These are phyloP conservation scores for Beauveria sp. DNA, from an alignment of 2,329 filamentous ascomycete genomes.

Conservation along the genomic window DNA sequence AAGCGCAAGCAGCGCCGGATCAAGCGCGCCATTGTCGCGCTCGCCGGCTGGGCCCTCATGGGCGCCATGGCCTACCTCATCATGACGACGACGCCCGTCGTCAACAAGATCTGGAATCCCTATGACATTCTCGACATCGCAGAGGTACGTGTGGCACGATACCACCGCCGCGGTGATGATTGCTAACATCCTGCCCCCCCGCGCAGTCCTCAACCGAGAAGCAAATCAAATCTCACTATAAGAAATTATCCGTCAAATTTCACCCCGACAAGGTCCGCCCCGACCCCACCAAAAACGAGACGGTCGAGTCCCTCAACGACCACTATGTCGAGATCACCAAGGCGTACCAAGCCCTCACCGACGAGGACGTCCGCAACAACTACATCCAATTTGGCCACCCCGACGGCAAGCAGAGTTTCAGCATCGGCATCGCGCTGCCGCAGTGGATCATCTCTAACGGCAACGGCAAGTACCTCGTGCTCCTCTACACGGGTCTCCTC, in stretches of 20 bases:
- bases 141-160: conserved; percentile 48
- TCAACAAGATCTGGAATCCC: conserved; percentile 85
- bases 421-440: conserved; percentile 92
- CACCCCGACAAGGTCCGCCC: conserved; percentile 91
- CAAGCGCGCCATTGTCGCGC: conserved; percentile 71
- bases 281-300: conserved; percentile 82
- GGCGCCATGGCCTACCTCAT: conserved; percentile 91
- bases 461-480: conserved; percentile 88
- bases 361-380: conserved; percentile 96
- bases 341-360: conserved; percentile 94
- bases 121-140: conserved; percentile 89
- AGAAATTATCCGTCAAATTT: conserved; percentile 72
- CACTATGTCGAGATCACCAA: conserved; percentile 93
- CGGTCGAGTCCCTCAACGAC: conserved; percentile 73
- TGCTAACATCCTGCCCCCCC: not conserved
- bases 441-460: conserved; percentile 89
- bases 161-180: not conserved
- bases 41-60: conserved; percentile 76
- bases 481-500: conserved; percentile 81
- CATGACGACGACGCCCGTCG: conserved; percentile 61
- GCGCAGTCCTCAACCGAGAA: conserved; percentile 71
- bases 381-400: conserved; percentile 94
- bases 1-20: conserved; percentile 83
- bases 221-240: conserved; percentile 88
- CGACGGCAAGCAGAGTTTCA: conserved; percentile 96